Evolutionary conservation across 805 yeast species (phyloP).

Genomic region (Starmerella bacillaris): DNA sequence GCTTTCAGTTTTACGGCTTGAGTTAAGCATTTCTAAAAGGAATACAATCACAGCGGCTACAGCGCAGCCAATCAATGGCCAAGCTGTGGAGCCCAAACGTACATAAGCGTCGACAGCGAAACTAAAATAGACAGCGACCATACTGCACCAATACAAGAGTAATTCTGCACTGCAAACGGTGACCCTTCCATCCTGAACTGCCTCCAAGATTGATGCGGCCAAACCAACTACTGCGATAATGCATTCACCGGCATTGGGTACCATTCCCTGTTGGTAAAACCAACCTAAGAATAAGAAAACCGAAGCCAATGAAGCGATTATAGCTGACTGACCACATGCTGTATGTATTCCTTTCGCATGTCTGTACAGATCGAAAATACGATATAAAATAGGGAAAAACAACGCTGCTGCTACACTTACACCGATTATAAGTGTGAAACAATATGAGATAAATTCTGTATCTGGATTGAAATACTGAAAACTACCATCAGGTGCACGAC

Average conservation of each 20-base stretch:
- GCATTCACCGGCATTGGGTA: constrained; percentile 10
- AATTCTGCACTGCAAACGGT: constrained; percentile 13
- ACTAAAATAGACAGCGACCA: constrained; percentile 8
- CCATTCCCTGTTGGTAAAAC: not conserved
- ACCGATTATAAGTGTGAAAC: constrained; percentile 12
- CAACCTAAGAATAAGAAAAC: constrained; percentile 7
- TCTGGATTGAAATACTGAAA: constrained; percentile 13
- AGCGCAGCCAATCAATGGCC: constrained; percentile 2
- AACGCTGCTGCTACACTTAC: constrained; percentile 5
- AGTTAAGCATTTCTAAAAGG: constrained; percentile 7
- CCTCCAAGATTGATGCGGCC: constrained; percentile 8
- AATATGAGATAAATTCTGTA: constrained; percentile 15
- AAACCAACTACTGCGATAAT: constrained; percentile 5
- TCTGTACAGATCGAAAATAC: constrained; percentile 5
- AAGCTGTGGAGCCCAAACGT: not conserved
- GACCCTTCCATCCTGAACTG: constrained; percentile 18
- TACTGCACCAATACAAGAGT: constrained; percentile 15
- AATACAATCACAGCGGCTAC: constrained; percentile 3
- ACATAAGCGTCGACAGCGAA: constrained; percentile 12
- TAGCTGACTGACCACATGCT: constrained; percentile 11
- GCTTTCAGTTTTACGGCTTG: not conserved
- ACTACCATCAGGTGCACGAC: constrained; percentile 3
- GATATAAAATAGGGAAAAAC: constrained; percentile 9
- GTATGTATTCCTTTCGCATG: constrained; percentile 12
- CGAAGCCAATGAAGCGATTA: constrained; percentile 7